A percentile compares a stretch with the other conserved stretches of the same genome.
phyloP scores from a whole-genome alignment of 192 early-diverging fungal species.

The Tieghemiomyces parasiticus region DNA sequence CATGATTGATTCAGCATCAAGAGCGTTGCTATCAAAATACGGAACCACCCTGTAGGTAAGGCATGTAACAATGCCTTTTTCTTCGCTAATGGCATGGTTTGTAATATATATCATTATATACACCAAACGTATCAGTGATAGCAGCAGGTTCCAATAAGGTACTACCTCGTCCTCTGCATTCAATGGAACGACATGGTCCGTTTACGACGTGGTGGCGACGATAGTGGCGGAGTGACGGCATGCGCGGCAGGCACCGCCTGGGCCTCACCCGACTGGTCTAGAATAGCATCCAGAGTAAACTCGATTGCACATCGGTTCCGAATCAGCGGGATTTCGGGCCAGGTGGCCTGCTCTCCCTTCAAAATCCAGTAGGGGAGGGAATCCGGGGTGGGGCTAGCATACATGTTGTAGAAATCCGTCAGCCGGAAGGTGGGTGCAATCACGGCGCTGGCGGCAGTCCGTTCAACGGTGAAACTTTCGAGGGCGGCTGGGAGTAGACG shows the following conservation, averaged over 20 bases:
- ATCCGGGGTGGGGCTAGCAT: conserved; percentile 48
- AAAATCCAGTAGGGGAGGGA: conserved; percentile 55
- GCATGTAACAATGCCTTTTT: no score
- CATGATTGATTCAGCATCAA: no score
- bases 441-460: conserved; percentile 50
- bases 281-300: conserved; percentile 35
- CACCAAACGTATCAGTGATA: no score
- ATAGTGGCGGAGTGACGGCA: not conserved
- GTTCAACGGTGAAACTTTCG: conserved; percentile 39
- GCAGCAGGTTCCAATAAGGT: no score
- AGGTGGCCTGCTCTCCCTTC: conserved; percentile 66
- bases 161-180: no score
- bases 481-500: conserved; percentile 42
- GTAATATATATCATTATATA: no score
- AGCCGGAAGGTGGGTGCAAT: conserved; percentile 41
- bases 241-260: no score
- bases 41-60: no score
- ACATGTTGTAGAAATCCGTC: conserved; percentile 42
- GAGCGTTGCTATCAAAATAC: no score
- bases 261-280: not conserved
- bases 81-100: no score
- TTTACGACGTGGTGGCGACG: not conserved
- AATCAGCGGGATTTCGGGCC: conserved; percentile 58
- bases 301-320: conserved; percentile 52
- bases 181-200: conserved; percentile 4